A percentile compares a stretch with the other conserved stretches of the same genome.
phyloP scores from a whole-genome alignment of 495 filamentous ascomycete species.

The Talaromyces adpressus region DNA sequence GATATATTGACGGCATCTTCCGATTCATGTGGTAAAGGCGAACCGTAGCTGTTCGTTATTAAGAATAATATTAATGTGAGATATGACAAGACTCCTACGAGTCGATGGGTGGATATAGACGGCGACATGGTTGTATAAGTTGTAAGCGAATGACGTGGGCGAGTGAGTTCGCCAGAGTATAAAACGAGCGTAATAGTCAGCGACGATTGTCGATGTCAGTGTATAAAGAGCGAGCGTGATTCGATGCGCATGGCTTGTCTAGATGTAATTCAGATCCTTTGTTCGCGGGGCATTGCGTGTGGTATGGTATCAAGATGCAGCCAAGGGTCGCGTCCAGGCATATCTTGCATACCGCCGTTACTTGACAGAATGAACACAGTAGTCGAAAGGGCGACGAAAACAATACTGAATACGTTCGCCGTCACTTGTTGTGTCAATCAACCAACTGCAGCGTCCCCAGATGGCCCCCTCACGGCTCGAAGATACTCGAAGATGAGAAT shows the following conservation, averaged over 20 bases:
- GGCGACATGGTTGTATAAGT: neutral
- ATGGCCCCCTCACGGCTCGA: neutral
- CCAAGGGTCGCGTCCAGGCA: neutral
- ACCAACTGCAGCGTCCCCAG: neutral
- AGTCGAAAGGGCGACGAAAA: neutral
- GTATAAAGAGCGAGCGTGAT: neutral
- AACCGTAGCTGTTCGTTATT: conserved; percentile 5
- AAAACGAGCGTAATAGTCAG: conserved; percentile 7
- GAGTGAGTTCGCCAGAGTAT: neutral
- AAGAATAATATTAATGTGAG: conserved; percentile 9
- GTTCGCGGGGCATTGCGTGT: neutral
- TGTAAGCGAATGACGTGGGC: conserved; percentile 5
- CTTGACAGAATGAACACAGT: neutral
- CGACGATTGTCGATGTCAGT: neutral
- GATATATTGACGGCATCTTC: neutral
- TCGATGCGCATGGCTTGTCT: neutral
- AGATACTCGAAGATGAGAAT: neutral
- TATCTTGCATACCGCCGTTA: neutral
- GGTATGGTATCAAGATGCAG: neutral
- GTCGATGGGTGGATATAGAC: neutral
- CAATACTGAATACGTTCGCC: neutral
- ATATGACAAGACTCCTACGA: conserved; percentile 4
- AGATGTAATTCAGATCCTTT: neutral
- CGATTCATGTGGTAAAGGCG: neutral
- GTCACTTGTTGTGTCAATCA: neutral